These are phyloP conservation scores for Caloboletus firmus DNA, from an alignment of 1,284 basidiomycete species.

Conservation along the genomic window DNA sequence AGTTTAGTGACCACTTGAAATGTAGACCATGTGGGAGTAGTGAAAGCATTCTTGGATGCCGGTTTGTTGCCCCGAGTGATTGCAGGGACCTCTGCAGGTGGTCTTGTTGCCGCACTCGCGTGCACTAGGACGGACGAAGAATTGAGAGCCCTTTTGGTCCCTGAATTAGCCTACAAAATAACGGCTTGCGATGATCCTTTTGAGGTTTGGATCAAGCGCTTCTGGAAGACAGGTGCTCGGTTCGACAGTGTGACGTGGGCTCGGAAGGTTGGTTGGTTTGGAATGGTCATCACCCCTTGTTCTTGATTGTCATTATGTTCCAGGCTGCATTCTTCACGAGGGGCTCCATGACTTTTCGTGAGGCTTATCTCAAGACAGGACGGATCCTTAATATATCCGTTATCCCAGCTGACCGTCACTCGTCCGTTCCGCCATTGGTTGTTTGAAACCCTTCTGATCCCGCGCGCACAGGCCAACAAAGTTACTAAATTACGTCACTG, in stretches of 20 bases:
- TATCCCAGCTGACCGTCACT: conserved; percentile 91
- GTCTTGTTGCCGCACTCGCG: conserved; percentile 79
- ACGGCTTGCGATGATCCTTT: conserved; percentile 90
- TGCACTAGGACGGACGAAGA: conserved; percentile 93
- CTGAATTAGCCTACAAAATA: conserved; percentile 82
- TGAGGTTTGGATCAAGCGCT: conserved; percentile 76
- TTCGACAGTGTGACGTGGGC: conserved; percentile 95
- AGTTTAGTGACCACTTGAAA: conserved; percentile 11
- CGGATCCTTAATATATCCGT: conserved; percentile 94
- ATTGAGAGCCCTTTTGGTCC: conserved; percentile 74
- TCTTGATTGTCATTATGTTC: not conserved
- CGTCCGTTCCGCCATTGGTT: conserved; percentile 48
- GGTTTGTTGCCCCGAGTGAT: conserved; percentile 87
- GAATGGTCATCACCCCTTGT: not conserved
- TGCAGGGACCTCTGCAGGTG: conserved; percentile 91
- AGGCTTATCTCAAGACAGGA: conserved; percentile 93
- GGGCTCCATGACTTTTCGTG: conserved; percentile 93
- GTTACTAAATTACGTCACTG: conserved; percentile 92
- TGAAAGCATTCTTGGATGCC: conserved; percentile 89
- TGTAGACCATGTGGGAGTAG: conserved; percentile 86
- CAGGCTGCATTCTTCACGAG: conserved; percentile 83
- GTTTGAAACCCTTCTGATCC: conserved; percentile 7
- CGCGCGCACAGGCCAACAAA: conserved; percentile 75
- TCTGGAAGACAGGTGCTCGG: conserved; percentile 86
- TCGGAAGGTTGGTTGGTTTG: conserved; percentile 59